Evolutionary conservation across 768 basidiomycete species (phyloP).

Genomic region (Boletus tomentosulus): DNA sequence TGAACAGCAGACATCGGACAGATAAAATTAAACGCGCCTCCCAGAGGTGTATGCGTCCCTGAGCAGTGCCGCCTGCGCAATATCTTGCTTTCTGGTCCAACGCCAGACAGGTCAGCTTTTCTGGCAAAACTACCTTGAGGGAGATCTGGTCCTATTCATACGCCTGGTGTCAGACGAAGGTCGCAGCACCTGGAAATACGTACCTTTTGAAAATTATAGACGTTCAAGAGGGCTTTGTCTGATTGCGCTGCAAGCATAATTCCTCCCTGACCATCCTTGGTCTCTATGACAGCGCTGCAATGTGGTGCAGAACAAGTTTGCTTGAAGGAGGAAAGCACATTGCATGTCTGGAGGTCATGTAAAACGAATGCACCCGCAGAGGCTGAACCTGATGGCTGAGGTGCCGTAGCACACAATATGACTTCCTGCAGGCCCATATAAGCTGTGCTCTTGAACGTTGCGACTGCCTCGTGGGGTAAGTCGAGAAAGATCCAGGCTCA

Average conservation of each 20-base stretch:
- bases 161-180: not conserved
- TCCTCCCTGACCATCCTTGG: slow-evolving; percentile 72
- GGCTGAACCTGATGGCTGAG: slow-evolving; percentile 35
- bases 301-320: slow-evolving; percentile 65
- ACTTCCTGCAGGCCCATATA: slow-evolving; percentile 64
- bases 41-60: slow-evolving; percentile 93
- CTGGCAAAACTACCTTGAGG: slow-evolving; percentile 82
- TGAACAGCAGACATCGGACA: not conserved
- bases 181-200: slow-evolving; percentile 8
- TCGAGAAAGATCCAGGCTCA: slow-evolving; percentile 8
- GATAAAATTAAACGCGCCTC: slow-evolving; percentile 58
- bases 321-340: slow-evolving; percentile 81
- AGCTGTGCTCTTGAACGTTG: too few species aligned
- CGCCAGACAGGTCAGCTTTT: slow-evolving; percentile 79
- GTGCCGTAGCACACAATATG: slow-evolving; percentile 50
- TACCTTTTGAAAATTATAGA: slow-evolving; percentile 94
- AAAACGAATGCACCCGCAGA: slow-evolving; percentile 60
- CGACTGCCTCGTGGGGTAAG: not conserved
- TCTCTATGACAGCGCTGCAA: slow-evolving; percentile 66
- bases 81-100: slow-evolving; percentile 68
- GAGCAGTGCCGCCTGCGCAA: slow-evolving; percentile 83
- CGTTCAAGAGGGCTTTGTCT: slow-evolving; percentile 84
- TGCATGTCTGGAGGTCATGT: slow-evolving; percentile 79
- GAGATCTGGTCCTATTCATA: slow-evolving; percentile 77
- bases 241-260: slow-evolving; percentile 80